Percentiles rank a stretch among this genome's conserved stretches.
phyloP scores from a whole-genome alignment of 306 rosid species.

The Sechiopsis laciniata region DNA sequence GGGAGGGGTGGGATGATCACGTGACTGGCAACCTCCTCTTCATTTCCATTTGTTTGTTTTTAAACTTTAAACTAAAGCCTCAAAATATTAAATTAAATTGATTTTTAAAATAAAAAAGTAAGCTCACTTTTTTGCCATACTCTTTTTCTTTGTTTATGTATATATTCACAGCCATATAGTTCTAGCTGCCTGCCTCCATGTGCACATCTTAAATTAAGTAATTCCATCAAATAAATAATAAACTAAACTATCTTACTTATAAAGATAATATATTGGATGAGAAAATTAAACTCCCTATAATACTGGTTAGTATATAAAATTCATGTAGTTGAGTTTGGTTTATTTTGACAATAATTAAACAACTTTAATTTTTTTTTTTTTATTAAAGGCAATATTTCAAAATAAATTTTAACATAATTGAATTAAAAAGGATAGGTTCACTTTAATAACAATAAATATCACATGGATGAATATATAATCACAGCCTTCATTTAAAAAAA shows the following conservation, averaged over 20 bases:
- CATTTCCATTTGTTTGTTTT: background rate
- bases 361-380: background rate
- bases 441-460: background rate
- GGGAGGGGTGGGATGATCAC: conserved; percentile 6
- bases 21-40: conserved; percentile 15
- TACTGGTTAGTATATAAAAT: no score
- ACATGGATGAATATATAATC: background rate
- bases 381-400: background rate
- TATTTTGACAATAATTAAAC: no score
- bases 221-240: background rate
- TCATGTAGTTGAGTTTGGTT: no score
- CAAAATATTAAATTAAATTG: no score
- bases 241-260: background rate
- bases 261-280: no score
- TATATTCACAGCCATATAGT: background rate
- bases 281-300: no score
- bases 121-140: background rate
- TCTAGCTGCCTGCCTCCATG: background rate
- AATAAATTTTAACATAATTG: background rate
- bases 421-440: background rate
- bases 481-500: background rate
- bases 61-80: background rate
- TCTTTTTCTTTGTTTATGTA: background rate
- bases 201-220: background rate
- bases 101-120: background rate